phyloP scores from a whole-genome alignment of 1,284 basidiomycete species.

The Leccinum subfulvum region DNA sequence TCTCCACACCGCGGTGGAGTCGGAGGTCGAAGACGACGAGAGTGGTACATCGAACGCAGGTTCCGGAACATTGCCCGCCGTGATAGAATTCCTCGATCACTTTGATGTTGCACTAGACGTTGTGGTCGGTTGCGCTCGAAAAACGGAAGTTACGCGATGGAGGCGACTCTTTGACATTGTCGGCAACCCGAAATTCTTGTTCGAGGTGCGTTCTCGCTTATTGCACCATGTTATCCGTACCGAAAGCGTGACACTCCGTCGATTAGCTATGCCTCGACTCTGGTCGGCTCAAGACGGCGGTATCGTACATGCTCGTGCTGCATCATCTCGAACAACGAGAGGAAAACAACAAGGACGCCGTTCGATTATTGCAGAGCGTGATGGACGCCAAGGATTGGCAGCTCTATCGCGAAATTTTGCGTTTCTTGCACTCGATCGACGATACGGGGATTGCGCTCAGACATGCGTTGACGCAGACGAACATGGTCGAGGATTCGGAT shows the following conservation, averaged over 20 bases:
- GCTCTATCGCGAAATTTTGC: conserved; percentile 81
- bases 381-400: conserved; percentile 76
- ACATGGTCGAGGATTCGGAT: conserved; percentile 20
- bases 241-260: conserved; percentile 1
- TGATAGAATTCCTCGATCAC: conserved; percentile 91
- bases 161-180: conserved; percentile 85
- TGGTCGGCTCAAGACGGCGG: conserved; percentile 83
- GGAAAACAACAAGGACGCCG: conserved; percentile 75
- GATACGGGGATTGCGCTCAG: conserved; percentile 75
- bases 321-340: conserved; percentile 91
- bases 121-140: conserved; percentile 93
- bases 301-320: conserved; percentile 89
- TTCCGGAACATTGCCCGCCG: conserved; percentile 53
- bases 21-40: conserved; percentile 53
- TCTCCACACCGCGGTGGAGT: conserved; percentile 90
- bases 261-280: conserved; percentile 72
- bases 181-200: conserved; percentile 87
- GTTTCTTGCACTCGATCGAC: conserved; percentile 92
- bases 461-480: conserved; percentile 51
- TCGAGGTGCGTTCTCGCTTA: conserved; percentile 60
- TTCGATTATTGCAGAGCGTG: conserved; percentile 74
- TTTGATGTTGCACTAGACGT: conserved; percentile 90
- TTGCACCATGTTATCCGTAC: background rate
- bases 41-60: conserved; percentile 25
- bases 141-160: conserved; percentile 96